Percentiles rank a stretch among this genome's conserved stretches.
These are phyloP conservation scores for Saitozyma sp. DNA, from an alignment of 768 basidiomycete genomes.

Conservation along the genomic window DNA sequence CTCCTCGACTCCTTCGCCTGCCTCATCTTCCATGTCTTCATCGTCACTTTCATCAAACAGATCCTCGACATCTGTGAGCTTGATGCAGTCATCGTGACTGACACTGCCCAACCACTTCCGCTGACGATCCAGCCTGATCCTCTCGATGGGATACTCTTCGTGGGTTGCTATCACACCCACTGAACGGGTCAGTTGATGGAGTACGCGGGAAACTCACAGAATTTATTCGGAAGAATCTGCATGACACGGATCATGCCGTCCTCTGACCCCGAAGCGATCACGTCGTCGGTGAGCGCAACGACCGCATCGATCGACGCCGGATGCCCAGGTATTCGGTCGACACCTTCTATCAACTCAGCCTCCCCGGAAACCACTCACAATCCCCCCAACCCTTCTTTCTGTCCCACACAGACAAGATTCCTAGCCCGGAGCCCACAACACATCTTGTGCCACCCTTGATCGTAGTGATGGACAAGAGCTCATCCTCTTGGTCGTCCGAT, in stretches of 20 bases:
- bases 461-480: slow-evolving; percentile 77
- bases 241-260: slow-evolving; percentile 87
- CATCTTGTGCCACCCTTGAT: slow-evolving; percentile 85
- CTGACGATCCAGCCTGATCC: slow-evolving; percentile 66
- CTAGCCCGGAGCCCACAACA: slow-evolving; percentile 84
- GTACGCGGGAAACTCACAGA: slow-evolving; percentile 52
- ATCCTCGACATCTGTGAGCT: slow-evolving; percentile 78
- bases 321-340: slow-evolving; percentile 61
- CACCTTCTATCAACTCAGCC: slow-evolving; percentile 13
- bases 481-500: slow-evolving; percentile 95
- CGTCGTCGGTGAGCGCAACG: slow-evolving; percentile 67
- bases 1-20: slow-evolving; percentile 9
- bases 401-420: slow-evolving; percentile 87
- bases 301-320: slow-evolving; percentile 88
- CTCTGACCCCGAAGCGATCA: slow-evolving; percentile 84
- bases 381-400: slow-evolving; percentile 83
- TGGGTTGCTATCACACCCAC: slow-evolving; percentile 89
- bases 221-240: slow-evolving; percentile 80
- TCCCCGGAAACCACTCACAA: slow-evolving; percentile 55
- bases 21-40: slow-evolving; percentile 41
- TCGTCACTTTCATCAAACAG: slow-evolving; percentile 65
- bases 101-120: slow-evolving; percentile 89
- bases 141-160: slow-evolving; percentile 87
- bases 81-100: slow-evolving; percentile 82
- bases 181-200: slow-evolving; percentile 13